phyloP scores from a whole-genome alignment of 225 moss, liverwort and hornwort genomes.

The Physcomitrellopsis africana region DNA sequence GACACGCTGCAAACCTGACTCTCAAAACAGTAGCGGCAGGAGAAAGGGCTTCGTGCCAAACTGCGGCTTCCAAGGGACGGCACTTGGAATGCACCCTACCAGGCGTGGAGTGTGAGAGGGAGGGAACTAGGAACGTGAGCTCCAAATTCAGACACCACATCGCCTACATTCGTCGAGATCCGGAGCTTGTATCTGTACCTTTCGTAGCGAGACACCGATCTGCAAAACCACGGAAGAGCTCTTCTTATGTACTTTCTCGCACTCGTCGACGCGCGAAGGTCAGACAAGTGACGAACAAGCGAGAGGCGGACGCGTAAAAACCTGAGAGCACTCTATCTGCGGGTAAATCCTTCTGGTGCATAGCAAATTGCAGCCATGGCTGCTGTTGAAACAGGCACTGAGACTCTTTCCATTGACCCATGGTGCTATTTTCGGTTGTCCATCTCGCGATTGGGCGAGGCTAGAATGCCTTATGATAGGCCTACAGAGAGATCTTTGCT shows the following conservation, averaged over 20 bases:
- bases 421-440: slow-evolving; percentile 1
- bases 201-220: neutral
- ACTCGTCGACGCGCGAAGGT: neutral
- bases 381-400: too few species aligned
- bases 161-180: neutral
- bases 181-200: neutral
- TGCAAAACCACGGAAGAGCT: neutral
- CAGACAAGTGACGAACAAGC: neutral
- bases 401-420: slow-evolving; percentile 17
- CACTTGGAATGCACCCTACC: slow-evolving; percentile 47
- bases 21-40: slow-evolving; percentile 2
- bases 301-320: neutral
- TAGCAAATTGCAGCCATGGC: slow-evolving; percentile 1
- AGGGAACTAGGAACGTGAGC: neutral
- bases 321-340: slow-evolving; percentile 8
- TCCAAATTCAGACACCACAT: neutral
- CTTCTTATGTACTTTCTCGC: slow-evolving; percentile 19
- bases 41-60: slow-evolving; percentile 56
- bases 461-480: slow-evolving; percentile 4
- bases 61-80: slow-evolving; percentile 61
- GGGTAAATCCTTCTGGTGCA: slow-evolving; percentile 12
- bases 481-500: neutral
- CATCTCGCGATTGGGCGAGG: neutral
- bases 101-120: neutral
- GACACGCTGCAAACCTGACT: neutral